Conservation (phyloP, 2,329 filamentous ascomycete species). For the Talaromyces sp. region DNA sequence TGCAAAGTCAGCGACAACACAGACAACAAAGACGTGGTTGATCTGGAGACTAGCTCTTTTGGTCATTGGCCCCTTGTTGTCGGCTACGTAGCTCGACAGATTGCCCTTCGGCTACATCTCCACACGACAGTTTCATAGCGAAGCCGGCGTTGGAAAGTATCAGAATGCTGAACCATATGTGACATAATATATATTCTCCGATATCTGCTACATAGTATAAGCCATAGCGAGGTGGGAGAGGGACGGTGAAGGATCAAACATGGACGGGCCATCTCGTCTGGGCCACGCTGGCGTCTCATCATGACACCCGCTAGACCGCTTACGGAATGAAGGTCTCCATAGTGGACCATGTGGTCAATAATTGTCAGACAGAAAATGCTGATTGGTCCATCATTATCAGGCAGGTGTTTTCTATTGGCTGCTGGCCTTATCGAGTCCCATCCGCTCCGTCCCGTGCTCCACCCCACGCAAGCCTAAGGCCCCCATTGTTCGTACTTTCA, state of each 20-base stretch:
- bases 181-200: background rate
- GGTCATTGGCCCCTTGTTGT: background rate
- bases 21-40: background rate
- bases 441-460: constrained; percentile 9
- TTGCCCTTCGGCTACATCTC: background rate
- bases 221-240: too few relatives aligned
- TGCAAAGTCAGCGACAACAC: background rate
- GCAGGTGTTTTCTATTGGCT: background rate
- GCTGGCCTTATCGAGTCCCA: background rate
- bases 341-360: constrained; percentile 2
- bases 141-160: background rate
- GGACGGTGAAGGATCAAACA: constrained; percentile 7
- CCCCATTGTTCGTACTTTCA: background rate
- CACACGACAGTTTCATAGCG: background rate
- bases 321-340: background rate
- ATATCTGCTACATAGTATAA: background rate
- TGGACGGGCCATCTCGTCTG: background rate
- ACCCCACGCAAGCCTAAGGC: background rate
- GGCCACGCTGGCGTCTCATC: background rate
- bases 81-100: background rate
- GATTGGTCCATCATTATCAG: background rate
- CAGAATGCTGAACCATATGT: background rate
- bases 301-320: background rate
- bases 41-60: background rate
- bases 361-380: background rate